These are phyloP conservation scores for Selaginella moellendorffii DNA, from an alignment of 75 land plant species.

Conservation along the genomic window DNA sequence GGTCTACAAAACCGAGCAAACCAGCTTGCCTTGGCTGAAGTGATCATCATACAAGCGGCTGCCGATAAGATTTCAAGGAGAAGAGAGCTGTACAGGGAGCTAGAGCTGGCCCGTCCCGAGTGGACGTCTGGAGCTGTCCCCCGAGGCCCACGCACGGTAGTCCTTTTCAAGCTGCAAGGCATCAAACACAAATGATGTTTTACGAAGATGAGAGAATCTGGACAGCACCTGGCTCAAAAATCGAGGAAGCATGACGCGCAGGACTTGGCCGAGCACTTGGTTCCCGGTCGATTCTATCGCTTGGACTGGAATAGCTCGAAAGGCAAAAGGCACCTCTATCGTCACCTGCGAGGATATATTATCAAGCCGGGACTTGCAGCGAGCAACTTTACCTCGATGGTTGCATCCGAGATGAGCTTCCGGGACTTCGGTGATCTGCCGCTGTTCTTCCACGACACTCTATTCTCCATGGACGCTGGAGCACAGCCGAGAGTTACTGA, in stretches of 20 bases:
- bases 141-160: slow-evolving; percentile 86
- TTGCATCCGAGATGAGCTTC: slow-evolving; percentile 61
- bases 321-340: slow-evolving; percentile 76
- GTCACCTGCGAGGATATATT: slow-evolving; percentile 52
- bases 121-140: slow-evolving; percentile 65
- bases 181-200: not conserved
- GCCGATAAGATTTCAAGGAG: too few relatives aligned
- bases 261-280: slow-evolving; percentile 61
- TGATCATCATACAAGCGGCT: too few relatives aligned
- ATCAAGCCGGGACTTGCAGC: too few relatives aligned
- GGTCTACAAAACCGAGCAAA: too few relatives aligned
- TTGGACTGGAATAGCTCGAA: slow-evolving; percentile 51
- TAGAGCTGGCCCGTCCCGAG: slow-evolving; percentile 92
- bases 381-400: slow-evolving; percentile 47
- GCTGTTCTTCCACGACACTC: slow-evolving; percentile 38
- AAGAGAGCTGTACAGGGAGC: too few relatives aligned
- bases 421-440: slow-evolving; percentile 26
- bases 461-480: slow-evolving; percentile 90
- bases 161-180: slow-evolving; percentile 72
- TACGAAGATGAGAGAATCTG: too few relatives aligned
- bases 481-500: slow-evolving; percentile 31
- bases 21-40: too few relatives aligned
- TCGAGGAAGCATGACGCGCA: slow-evolving; percentile 76
- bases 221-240: slow-evolving; percentile 53
- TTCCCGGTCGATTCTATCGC: slow-evolving; percentile 69